Evolutionary conservation across 441 rosid genomes (phyloP).

Genomic region (Gossypium davidsonii): DNA sequence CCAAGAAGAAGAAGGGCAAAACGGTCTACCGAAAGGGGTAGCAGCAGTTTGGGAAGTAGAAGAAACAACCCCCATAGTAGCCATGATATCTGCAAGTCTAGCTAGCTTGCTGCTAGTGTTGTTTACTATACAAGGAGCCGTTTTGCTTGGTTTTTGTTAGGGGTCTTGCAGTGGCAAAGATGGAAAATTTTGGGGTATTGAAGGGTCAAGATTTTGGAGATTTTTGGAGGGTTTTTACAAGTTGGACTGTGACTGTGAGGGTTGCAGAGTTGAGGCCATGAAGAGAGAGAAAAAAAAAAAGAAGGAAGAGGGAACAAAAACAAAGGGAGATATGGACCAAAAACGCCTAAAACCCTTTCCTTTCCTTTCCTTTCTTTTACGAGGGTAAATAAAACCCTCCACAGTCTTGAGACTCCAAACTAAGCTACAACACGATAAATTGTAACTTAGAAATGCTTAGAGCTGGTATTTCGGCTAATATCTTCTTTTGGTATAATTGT

Average conservation of each 20-base stretch:
- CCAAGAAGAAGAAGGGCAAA: constrained; percentile 38
- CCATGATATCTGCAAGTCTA: constrained; percentile 32
- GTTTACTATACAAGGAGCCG: constrained; percentile 29
- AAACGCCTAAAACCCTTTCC: constrained; percentile 24
- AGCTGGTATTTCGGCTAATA: too few species aligned
- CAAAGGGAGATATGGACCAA: background rate
- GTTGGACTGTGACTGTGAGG: constrained; percentile 16
- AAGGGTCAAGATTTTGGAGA: constrained; percentile 5
- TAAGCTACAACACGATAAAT: background rate
- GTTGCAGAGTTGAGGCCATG: constrained; percentile 21
- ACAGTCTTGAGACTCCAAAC: background rate
- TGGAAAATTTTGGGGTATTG: constrained; percentile 15
- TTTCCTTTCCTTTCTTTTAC: background rate
- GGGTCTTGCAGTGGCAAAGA: constrained; percentile 10
- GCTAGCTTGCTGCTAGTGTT: constrained; percentile 40
- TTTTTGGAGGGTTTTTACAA: background rate
- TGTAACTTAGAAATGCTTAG: background rate
- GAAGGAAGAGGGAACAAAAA: background rate
- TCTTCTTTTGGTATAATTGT: too few species aligned
- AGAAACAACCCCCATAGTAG: constrained; percentile 63
- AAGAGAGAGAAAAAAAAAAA: background rate
- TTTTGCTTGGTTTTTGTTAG: constrained; percentile 22
- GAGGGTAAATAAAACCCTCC: constrained; percentile 10
- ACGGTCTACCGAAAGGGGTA: constrained; percentile 32
- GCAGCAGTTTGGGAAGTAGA: constrained; percentile 33